Conservation (phyloP, 2,329 filamentous ascomycete genomes). For the Hysterium pulicare region DNA sequence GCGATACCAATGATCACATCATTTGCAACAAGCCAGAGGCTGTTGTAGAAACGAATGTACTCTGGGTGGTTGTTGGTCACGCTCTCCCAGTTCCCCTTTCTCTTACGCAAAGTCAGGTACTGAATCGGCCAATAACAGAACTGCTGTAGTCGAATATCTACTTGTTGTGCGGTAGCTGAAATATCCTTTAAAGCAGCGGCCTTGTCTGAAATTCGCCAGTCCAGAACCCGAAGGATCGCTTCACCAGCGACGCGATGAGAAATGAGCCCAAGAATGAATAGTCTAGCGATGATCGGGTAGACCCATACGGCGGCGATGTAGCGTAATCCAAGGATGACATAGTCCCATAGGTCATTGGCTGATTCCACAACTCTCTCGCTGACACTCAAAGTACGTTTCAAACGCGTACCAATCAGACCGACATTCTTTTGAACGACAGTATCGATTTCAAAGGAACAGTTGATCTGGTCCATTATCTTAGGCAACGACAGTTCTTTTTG, state of each 20-base stretch:
- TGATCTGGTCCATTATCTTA: constrained; percentile 86
- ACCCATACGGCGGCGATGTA: constrained; percentile 70
- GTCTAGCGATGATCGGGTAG: constrained; percentile 67
- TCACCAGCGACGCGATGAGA: constrained; percentile 79
- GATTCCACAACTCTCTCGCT: constrained; percentile 93
- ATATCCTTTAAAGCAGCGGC: constrained; percentile 89
- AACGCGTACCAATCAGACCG: constrained; percentile 74
- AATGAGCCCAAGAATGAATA: constrained; percentile 76
- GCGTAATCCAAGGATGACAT: constrained; percentile 65
- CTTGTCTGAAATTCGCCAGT: constrained; percentile 74
- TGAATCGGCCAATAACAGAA: constrained; percentile 99
- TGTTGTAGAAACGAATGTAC: constrained; percentile 99
- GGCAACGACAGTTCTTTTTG: constrained; percentile 78
- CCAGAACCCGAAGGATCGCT: constrained; percentile 70
- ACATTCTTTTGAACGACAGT: constrained; percentile 85
- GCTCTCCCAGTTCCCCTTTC: constrained; percentile 91
- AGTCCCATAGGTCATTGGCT: constrained; percentile 79
- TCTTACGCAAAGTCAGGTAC: constrained; percentile 83
- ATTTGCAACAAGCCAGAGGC: constrained; percentile 95
- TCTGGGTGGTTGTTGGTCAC: constrained; percentile 93
- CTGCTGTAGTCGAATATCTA: constrained; percentile 94
- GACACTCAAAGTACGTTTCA: constrained; percentile 83
- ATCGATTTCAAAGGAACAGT: constrained; percentile 90
- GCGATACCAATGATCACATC: constrained; percentile 98
- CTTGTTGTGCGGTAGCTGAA: constrained; percentile 92